A percentile compares a stretch with the other conserved stretches of the same genome.
Evolutionary conservation across 1,139 yeast genomes (phyloP).

Genomic region (Geotrichum phurueaensis): DNA sequence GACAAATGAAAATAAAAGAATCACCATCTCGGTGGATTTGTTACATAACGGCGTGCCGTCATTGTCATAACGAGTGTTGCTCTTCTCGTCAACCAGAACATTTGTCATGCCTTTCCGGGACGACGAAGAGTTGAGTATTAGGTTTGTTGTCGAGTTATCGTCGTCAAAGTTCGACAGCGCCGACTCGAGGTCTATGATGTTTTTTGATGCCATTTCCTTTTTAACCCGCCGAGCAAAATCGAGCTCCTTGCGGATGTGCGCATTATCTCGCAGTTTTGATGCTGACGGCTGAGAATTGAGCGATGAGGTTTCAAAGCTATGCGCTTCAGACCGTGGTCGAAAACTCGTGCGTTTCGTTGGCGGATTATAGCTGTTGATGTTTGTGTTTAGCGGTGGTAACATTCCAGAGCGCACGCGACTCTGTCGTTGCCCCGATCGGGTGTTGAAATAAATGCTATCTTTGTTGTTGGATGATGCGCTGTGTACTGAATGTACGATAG

Average conservation of each 20-base stretch:
- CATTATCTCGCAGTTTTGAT: background rate
- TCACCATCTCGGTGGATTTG: conserved; percentile 5
- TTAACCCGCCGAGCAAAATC: conserved; percentile 1
- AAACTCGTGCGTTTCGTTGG: background rate
- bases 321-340: background rate
- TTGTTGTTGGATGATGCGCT: background rate
- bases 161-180: background rate
- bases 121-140: background rate
- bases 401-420: conserved; percentile 2
- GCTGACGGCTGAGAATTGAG: background rate
- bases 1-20: conserved; percentile 4
- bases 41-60: background rate
- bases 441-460: background rate
- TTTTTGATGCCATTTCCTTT: background rate
- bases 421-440: conserved; percentile 4
- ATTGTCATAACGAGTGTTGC: background rate
- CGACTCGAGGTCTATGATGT: background rate
- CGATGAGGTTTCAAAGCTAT: background rate
- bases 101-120: background rate
- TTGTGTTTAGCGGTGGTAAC: conserved; percentile 4
- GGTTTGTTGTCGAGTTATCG: background rate
- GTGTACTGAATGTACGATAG: background rate
- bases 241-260: background rate
- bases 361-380: background rate
- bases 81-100: background rate